phyloP scores from a whole-genome alignment of 1,284 basidiomycete species.

The Malassezia cuniculi region DNA sequence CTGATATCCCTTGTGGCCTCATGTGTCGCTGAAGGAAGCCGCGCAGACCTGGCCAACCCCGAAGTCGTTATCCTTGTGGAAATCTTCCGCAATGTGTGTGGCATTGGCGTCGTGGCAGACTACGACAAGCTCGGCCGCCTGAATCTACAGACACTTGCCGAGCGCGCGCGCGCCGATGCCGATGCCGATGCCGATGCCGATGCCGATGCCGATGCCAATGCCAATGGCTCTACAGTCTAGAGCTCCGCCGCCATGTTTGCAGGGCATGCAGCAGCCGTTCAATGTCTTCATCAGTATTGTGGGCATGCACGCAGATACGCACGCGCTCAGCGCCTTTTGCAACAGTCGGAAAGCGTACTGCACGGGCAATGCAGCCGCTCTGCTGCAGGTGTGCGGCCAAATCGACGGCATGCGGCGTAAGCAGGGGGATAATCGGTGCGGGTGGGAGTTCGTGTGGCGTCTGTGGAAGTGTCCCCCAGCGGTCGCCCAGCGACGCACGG shows the following conservation, averaged over 20 bases:
- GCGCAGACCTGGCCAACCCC: conserved; percentile 22
- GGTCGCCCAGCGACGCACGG: conserved; percentile 2
- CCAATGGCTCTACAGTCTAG: neutral
- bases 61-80: conserved; percentile 31
- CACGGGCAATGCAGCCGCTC: conserved; percentile 58
- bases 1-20: conserved; percentile 26
- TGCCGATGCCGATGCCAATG: neutral
- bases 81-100: conserved; percentile 28
- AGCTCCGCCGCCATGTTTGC: neutral
- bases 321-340: conserved; percentile 70
- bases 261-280: conserved; percentile 44
- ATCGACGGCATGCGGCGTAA: conserved; percentile 61
- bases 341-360: conserved; percentile 62
- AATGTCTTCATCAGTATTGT: conserved; percentile 57
- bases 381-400: conserved; percentile 57
- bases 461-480: neutral
- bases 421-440: conserved; percentile 69
- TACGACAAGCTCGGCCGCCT: conserved; percentile 24
- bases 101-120: conserved; percentile 20
- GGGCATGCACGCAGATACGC: conserved; percentile 67
- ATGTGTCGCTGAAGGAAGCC: conserved; percentile 18
- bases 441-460: conserved; percentile 18
- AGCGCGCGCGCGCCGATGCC: neutral
- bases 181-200: neutral
- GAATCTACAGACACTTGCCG: conserved; percentile 26